These are phyloP conservation scores for Grammothele lineata DNA, from an alignment of 768 basidiomycete species.

Conservation along the genomic window DNA sequence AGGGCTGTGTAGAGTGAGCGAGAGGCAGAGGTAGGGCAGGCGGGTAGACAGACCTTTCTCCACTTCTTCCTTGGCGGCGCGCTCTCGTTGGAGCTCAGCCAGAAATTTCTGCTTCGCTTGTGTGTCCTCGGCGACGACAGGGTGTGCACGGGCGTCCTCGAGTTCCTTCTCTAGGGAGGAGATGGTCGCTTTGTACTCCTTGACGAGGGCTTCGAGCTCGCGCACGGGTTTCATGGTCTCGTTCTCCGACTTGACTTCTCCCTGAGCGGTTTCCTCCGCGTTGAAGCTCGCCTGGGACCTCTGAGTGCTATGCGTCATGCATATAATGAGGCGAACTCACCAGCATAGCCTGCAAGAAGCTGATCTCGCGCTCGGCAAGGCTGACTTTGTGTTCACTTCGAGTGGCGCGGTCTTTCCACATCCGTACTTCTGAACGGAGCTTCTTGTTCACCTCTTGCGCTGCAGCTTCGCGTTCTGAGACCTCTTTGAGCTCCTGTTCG, in stretches of 20 bases:
- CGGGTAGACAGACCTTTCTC: conserved; percentile 28
- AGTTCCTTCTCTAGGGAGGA: conserved; percentile 43
- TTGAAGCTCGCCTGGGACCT: conserved; percentile 63
- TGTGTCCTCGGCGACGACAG: conserved; percentile 15
- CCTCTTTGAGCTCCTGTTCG: conserved; percentile 45
- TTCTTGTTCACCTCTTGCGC: conserved; percentile 24
- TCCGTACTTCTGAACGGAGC: conserved; percentile 32
- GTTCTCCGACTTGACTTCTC: conserved; percentile 27
- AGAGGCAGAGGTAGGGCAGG: background rate
- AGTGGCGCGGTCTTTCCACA: conserved; percentile 35
- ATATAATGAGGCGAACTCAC: too few species aligned
- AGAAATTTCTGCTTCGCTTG: conserved; percentile 33
- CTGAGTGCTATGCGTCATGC: too few species aligned
- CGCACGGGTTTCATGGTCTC: conserved; percentile 41
- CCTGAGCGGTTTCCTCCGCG: conserved; percentile 47
- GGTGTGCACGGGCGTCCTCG: conserved; percentile 39
- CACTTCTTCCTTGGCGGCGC: conserved; percentile 30
- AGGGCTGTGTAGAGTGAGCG: conserved; percentile 34
- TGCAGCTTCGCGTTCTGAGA: conserved; percentile 29
- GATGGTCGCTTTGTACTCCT: conserved; percentile 52
- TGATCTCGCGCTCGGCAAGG: conserved; percentile 56
- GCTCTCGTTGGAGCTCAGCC: conserved; percentile 34
- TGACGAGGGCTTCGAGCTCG: conserved; percentile 52
- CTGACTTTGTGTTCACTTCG: conserved; percentile 37
- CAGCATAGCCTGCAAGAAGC: conserved; percentile 64